phyloP scores from a whole-genome alignment of 2,329 filamentous ascomycete species.

The Talaromyces amestolkiae region DNA sequence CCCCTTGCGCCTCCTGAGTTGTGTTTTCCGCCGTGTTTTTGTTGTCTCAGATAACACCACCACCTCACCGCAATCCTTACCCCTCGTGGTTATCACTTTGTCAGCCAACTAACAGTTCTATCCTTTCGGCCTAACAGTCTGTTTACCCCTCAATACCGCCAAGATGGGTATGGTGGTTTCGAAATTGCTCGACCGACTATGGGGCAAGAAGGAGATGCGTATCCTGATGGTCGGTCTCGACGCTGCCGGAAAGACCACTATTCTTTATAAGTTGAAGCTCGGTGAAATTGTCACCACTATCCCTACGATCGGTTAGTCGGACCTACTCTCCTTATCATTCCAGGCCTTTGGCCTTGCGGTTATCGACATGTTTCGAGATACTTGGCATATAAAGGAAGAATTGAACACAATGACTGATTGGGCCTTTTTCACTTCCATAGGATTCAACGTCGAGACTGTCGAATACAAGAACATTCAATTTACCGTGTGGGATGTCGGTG shows the following conservation, averaged over 20 bases:
- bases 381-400: not conserved
- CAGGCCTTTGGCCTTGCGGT: conserved; percentile 1
- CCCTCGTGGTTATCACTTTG: not conserved
- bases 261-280: conserved; percentile 99
- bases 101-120: conserved; percentile 12
- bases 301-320: conserved; percentile 82
- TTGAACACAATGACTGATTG: conserved; percentile 14
- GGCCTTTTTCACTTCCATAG: conserved; percentile 42
- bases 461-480: conserved; percentile 99
- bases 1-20: conserved; percentile 16
- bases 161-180: conserved; percentile 98
- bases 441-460: conserved; percentile 99
- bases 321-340: conserved; percentile 13
- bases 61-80: not conserved
- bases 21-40: conserved; percentile 9
- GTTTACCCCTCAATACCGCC: conserved; percentile 35
- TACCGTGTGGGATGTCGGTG: conserved; percentile 99
- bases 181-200: conserved; percentile 92
- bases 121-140: conserved; percentile 23
- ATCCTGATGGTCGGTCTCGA: conserved; percentile 99
- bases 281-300: conserved; percentile 98
- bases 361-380: not conserved
- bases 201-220: conserved; percentile 99
- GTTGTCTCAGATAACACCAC: conserved; percentile 9
- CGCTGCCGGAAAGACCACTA: conserved; percentile 99